These are phyloP conservation scores for Crithidia brevicula DNA, from an alignment of 208 protist species.

Conservation along the genomic window DNA sequence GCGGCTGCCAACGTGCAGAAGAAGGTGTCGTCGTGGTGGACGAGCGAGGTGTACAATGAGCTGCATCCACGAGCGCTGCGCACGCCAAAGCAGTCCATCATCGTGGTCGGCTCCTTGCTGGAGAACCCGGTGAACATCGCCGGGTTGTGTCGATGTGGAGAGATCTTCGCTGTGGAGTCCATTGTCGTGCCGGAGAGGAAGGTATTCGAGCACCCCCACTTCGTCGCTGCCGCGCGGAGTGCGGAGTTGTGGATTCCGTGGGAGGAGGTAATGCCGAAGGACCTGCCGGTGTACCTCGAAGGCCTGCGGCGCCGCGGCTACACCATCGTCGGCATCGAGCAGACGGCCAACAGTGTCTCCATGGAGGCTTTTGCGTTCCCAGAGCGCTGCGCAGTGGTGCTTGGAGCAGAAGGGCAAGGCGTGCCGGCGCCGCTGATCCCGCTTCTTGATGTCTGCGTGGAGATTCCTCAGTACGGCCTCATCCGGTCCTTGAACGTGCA, in stretches of 20 bases:
- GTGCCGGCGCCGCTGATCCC: conserved; percentile 82
- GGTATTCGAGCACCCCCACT: conserved; percentile 90
- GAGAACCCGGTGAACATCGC: conserved; percentile 92
- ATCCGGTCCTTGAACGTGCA: conserved; percentile 94
- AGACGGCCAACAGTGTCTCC: conserved; percentile 82
- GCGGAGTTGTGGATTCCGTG: conserved; percentile 91
- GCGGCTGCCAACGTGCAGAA: conserved; percentile 74
- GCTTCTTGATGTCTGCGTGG: conserved; percentile 87
- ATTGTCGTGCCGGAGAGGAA: conserved; percentile 73
- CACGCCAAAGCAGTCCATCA: conserved; percentile 55
- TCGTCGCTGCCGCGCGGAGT: conserved; percentile 85
- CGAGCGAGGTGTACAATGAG: conserved; percentile 87
- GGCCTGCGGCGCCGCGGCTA: conserved; percentile 78
- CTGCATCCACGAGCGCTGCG: conserved; percentile 82
- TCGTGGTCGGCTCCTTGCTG: conserved; percentile 85
- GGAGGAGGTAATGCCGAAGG: conserved; percentile 58
- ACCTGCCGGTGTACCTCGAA: conserved; percentile 64
- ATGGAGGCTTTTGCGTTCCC: conserved; percentile 79
- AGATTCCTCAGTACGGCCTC: conserved; percentile 93
- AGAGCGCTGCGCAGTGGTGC: conserved; percentile 66
- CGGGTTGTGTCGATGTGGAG: conserved; percentile 87
- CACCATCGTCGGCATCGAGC: conserved; percentile 89
- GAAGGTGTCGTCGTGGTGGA: conserved; percentile 90
- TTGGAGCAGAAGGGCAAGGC: conserved; percentile 90
- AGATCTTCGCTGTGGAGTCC: conserved; percentile 87